These are phyloP conservation scores for Pisolithus thermaeus DNA, from an alignment of 1,284 basidiomycete genomes.

Conservation along the genomic window DNA sequence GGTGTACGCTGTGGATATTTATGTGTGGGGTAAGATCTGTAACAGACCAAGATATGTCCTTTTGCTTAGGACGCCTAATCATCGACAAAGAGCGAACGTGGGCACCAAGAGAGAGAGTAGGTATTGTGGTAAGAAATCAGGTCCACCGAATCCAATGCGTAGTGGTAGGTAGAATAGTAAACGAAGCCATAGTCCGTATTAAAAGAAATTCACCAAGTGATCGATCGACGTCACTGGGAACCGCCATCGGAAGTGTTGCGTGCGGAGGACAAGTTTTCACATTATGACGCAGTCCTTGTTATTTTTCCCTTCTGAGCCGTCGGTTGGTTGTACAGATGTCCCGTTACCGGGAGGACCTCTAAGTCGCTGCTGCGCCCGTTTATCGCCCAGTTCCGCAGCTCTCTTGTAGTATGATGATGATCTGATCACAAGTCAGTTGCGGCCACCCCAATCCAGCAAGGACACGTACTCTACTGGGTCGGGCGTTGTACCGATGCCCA, in stretches of 20 bases:
- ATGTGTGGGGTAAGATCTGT: slow-evolving; percentile 8
- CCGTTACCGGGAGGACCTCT: slow-evolving; percentile 48
- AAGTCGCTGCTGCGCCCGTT: slow-evolving; percentile 86
- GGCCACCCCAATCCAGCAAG: slow-evolving; percentile 1
- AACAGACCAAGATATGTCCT: background rate
- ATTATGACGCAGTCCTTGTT: slow-evolving; percentile 82
- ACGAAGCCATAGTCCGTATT: slow-evolving; percentile 3
- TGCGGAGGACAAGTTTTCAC: slow-evolving; percentile 36
- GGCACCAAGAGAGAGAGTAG: slow-evolving; percentile 3
- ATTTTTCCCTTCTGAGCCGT: slow-evolving; percentile 33
- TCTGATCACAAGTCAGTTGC: slow-evolving; percentile 30
- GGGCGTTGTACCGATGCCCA: slow-evolving; percentile 77
- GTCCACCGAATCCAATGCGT: slow-evolving; percentile 10
- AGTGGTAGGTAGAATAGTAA: slow-evolving; percentile 9
- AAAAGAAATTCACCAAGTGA: slow-evolving; percentile 3
- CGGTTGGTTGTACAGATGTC: slow-evolving; percentile 5
- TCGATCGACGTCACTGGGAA: background rate
- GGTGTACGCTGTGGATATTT: slow-evolving; percentile 17
- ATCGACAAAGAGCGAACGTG: background rate
- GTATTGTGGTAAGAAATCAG: slow-evolving; percentile 4
- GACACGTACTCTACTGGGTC: slow-evolving; percentile 60
- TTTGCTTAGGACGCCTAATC: background rate
- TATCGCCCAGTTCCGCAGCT: slow-evolving; percentile 93
- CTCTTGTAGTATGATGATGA: slow-evolving; percentile 83
- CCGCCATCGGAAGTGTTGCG: too few relatives aligned